Evolutionary conservation across 257 asterid genomes (phyloP).

Genomic region (Gardenia jasminoides): DNA sequence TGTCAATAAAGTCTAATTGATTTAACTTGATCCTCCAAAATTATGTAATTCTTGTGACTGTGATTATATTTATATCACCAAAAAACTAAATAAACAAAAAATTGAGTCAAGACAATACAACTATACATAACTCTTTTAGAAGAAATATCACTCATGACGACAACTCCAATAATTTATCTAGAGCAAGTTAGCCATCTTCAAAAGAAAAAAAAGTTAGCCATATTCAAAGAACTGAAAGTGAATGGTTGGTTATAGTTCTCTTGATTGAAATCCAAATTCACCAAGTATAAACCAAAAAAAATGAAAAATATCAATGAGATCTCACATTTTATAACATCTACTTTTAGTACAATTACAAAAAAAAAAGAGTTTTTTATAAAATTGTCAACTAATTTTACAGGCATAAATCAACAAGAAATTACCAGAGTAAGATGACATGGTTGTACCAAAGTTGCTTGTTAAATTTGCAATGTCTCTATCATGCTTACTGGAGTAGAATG

Average conservation of each 20-base stretch:
- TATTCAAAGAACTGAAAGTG: not conserved
- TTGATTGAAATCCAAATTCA: not conserved
- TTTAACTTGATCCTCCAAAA: not conserved
- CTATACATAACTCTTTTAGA: not conserved
- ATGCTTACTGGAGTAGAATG: not conserved
- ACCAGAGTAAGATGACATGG: not conserved
- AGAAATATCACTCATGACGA: not conserved
- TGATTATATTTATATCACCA: not conserved
- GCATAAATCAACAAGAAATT: not conserved
- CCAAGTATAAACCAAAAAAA: not conserved
- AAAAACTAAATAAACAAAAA: too few relatives aligned
- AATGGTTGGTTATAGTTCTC: not conserved
- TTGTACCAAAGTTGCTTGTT: not conserved
- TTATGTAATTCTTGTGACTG: not conserved
- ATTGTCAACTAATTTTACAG: too few relatives aligned
- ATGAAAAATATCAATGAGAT: too few relatives aligned
- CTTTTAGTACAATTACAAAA: too few relatives aligned
- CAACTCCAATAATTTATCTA: too few relatives aligned
- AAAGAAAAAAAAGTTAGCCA: not conserved
- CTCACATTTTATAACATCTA: too few relatives aligned
- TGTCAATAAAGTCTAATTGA: not conserved
- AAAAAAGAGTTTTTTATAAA: too few relatives aligned
- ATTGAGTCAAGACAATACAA: too few relatives aligned
- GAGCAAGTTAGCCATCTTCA: not conserved
- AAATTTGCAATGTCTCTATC: not conserved